A percentile compares a stretch with the other conserved stretches of the same genome.
These are phyloP conservation scores for Ganoderma lucidum DNA, from an alignment of 1,284 basidiomycete species.

Conservation along the genomic window DNA sequence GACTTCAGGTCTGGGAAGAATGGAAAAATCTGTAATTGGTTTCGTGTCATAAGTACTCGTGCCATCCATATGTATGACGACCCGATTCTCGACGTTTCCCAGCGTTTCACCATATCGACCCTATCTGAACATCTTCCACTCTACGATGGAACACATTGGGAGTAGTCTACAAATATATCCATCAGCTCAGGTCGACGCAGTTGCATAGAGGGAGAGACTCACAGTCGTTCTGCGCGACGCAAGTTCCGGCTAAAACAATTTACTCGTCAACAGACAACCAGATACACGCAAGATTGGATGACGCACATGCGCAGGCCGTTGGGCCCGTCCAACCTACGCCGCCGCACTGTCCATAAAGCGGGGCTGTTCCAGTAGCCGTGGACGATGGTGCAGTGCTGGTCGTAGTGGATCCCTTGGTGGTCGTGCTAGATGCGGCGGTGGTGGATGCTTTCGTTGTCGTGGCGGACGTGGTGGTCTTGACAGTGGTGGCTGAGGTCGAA, in stretches of 20 bases:
- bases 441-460: slow-evolving; percentile 27
- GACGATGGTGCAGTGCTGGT: slow-evolving; percentile 38
- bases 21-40: slow-evolving; percentile 29
- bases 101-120: not conserved
- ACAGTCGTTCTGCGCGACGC: slow-evolving; percentile 51
- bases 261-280: not conserved
- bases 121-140: not conserved
- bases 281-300: not conserved
- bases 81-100: not conserved
- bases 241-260: slow-evolving; percentile 45
- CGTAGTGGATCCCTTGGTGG: slow-evolving; percentile 24
- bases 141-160: slow-evolving; percentile 50
- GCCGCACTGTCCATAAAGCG: slow-evolving; percentile 55
- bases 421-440: slow-evolving; percentile 42
- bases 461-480: slow-evolving; percentile 34
- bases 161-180: slow-evolving; percentile 47
- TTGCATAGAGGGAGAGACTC: slow-evolving; percentile 32
- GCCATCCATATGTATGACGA: not conserved
- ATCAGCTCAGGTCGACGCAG: slow-evolving; percentile 1
- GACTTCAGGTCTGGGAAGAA: slow-evolving; percentile 55
- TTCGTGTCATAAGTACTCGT: slow-evolving; percentile 1
- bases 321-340: slow-evolving; percentile 55
- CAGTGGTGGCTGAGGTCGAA: slow-evolving; percentile 24
- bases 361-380: slow-evolving; percentile 37
- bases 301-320: slow-evolving; percentile 47